Conservation (phyloP, 768 basidiomycete species). For the Hysterangium stoloniferum region DNA sequence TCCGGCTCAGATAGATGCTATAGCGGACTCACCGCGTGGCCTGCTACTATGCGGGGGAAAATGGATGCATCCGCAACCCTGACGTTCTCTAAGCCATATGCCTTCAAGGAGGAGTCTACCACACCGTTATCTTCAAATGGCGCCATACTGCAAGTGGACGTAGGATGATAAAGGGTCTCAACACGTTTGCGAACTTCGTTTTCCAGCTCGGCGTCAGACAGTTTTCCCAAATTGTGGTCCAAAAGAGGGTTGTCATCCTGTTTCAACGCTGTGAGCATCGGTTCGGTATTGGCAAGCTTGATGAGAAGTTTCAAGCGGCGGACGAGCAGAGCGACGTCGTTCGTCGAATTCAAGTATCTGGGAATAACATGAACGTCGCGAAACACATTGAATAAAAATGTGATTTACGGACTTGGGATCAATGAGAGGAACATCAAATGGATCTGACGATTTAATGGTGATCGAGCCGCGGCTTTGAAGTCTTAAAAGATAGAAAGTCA, state of each 20-base stretch:
- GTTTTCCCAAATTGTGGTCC: conserved; percentile 9
- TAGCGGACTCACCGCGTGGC: conserved; percentile 9
- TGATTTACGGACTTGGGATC: conserved; percentile 32
- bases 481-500: too few species aligned
- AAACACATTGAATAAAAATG: conserved; percentile 10
- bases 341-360: conserved; percentile 3
- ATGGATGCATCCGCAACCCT: conserved; percentile 12
- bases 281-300: conserved; percentile 1
- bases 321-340: conserved; percentile 5
- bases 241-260: neutral
- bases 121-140: conserved; percentile 11
- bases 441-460: conserved; percentile 31
- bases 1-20: neutral
- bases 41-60: conserved; percentile 11
- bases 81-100: conserved; percentile 13
- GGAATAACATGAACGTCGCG: conserved; percentile 10
- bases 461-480: conserved; percentile 26
- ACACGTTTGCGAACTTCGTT: conserved; percentile 6
- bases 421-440: conserved; percentile 33
- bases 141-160: conserved; percentile 12
- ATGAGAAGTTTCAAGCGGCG: conserved; percentile 9
- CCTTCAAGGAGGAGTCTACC: conserved; percentile 11
- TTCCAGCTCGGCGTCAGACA: conserved; percentile 9
- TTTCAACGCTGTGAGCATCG: neutral
- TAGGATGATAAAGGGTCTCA: conserved; percentile 13